phyloP scores from a whole-genome alignment of 306 rosid species.

The Sophora flavescens region DNA sequence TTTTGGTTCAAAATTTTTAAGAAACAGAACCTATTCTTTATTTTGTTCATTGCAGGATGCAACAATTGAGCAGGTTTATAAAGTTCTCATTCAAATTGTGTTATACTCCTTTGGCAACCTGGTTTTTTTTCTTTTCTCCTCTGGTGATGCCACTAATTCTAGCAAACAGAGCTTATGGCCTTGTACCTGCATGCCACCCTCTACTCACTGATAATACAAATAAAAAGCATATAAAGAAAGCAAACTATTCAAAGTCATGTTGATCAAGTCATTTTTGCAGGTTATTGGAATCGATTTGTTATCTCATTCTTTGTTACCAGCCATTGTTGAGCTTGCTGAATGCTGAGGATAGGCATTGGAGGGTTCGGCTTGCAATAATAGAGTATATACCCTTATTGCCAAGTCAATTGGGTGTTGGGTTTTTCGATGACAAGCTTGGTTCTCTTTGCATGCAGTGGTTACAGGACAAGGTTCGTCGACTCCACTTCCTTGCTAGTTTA shows the following conservation, averaged over 20 bases:
- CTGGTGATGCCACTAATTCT: slow-evolving; percentile 3
- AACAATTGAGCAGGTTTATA: slow-evolving; percentile 79
- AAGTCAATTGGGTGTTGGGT: slow-evolving; percentile 88
- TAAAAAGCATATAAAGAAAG: not conserved
- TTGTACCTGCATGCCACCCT: not conserved
- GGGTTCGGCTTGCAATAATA: slow-evolving; percentile 89
- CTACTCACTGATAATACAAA: not conserved
- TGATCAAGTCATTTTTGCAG: slow-evolving; percentile 55
- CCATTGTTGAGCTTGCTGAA: slow-evolving; percentile 94
- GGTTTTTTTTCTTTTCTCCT: not conserved
- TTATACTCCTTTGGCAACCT: not conserved
- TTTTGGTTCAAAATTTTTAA: not conserved
- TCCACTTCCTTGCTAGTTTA: slow-evolving; percentile 13
- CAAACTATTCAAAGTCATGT: slow-evolving; percentile 6
- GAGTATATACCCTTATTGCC: slow-evolving; percentile 87
- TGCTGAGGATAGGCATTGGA: slow-evolving; percentile 94
- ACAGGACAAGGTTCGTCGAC: slow-evolving; percentile 75
- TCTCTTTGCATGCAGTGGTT: slow-evolving; percentile 95
- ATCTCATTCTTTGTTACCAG: slow-evolving; percentile 85
- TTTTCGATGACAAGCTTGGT: slow-evolving; percentile 92
- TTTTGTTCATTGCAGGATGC: slow-evolving; percentile 69
- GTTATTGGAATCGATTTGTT: slow-evolving; percentile 83
- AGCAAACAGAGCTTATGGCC: not conserved
- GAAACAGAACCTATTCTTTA: slow-evolving; percentile 1
- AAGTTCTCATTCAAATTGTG: slow-evolving; percentile 4